Percentiles rank a stretch among this genome's conserved stretches.
Conservation (phyloP, 495 filamentous ascomycete species). For the Penicillium taxi region DNA sequence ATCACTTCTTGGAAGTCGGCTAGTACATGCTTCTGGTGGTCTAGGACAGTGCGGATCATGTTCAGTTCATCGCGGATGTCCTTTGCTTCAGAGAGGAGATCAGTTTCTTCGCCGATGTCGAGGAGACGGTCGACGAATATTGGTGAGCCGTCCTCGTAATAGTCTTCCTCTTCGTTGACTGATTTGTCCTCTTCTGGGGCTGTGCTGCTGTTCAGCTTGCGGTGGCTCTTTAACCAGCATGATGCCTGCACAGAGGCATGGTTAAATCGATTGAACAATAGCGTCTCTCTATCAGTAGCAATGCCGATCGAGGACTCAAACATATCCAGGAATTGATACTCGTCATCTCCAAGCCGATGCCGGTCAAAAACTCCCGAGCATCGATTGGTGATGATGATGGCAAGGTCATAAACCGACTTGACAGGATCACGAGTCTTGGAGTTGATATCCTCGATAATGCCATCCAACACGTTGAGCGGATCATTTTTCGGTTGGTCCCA, state of each 20-base stretch:
- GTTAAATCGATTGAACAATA: constrained; percentile 59
- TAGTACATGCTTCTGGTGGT: constrained; percentile 51
- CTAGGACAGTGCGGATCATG: constrained; percentile 56
- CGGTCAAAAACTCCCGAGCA: constrained; percentile 61
- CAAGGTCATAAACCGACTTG: constrained; percentile 56
- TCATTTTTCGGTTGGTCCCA: constrained; percentile 67
- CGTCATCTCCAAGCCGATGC: constrained; percentile 52
- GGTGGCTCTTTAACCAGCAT: constrained; percentile 53
- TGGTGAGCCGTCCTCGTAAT: constrained; percentile 26
- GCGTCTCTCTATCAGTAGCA: constrained; percentile 54
- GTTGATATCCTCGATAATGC: constrained; percentile 61
- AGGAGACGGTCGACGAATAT: constrained; percentile 58
- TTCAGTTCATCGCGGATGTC: constrained; percentile 68
- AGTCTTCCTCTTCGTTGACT: constrained; percentile 13
- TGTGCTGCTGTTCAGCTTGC: constrained; percentile 39
- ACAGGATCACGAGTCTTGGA: constrained; percentile 59
- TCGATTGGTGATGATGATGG: constrained; percentile 54
- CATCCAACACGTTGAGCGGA: constrained; percentile 54
- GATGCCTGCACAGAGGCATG: constrained; percentile 52
- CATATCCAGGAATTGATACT: constrained; percentile 66
- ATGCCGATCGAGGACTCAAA: constrained; percentile 61
- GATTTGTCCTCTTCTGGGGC: constrained; percentile 4
- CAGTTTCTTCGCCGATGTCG: constrained; percentile 61
- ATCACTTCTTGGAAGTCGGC: constrained; percentile 48
- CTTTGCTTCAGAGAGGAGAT: constrained; percentile 57